Percentiles rank a stretch among this genome's conserved stretches.
Evolutionary conservation across 2,329 filamentous ascomycete species (phyloP).

Genomic region (Cytospora mali): DNA sequence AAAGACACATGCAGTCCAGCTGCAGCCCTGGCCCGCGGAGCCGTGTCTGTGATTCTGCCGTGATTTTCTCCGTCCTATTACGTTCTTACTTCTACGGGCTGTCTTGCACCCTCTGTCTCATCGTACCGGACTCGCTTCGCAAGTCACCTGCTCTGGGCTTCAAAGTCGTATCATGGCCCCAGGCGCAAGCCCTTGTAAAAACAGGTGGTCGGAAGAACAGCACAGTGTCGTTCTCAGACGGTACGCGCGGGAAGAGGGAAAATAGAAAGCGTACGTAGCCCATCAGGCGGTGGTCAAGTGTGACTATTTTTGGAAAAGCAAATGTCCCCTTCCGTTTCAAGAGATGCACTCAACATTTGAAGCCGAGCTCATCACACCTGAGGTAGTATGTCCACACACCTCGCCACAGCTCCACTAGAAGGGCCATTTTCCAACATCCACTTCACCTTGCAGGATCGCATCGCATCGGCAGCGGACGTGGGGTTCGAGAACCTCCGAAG

Average conservation of each 20-base stretch:
- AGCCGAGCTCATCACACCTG: not conserved
- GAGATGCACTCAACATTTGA: not conserved
- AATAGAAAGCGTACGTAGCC: too few species aligned
- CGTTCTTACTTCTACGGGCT: slow-evolving; percentile 8
- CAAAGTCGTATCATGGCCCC: slow-evolving; percentile 7
- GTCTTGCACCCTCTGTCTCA: slow-evolving; percentile 23
- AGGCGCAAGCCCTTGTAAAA: not conserved
- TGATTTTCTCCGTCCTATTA: slow-evolving; percentile 16
- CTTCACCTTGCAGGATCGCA: slow-evolving; percentile 1
- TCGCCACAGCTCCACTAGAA: not conserved
- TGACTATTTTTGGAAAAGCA: not conserved
- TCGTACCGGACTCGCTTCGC: slow-evolving; percentile 17
- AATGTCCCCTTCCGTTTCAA: slow-evolving; percentile 8
- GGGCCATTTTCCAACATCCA: not conserved
- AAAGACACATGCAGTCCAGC: slow-evolving; percentile 14
- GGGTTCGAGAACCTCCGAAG: not conserved
- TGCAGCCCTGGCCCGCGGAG: slow-evolving; percentile 18
- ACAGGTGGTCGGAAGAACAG: not conserved
- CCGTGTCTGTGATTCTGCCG: slow-evolving; percentile 13
- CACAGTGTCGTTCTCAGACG: not conserved
- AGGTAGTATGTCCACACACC: not conserved
- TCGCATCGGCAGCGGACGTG: not conserved
- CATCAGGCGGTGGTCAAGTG: not conserved
- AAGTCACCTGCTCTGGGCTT: slow-evolving; percentile 10
- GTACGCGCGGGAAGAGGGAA: not conserved